Evolutionary conservation across 345 rosid species (phyloP).

Genomic region (Moricandia arvensis): DNA sequence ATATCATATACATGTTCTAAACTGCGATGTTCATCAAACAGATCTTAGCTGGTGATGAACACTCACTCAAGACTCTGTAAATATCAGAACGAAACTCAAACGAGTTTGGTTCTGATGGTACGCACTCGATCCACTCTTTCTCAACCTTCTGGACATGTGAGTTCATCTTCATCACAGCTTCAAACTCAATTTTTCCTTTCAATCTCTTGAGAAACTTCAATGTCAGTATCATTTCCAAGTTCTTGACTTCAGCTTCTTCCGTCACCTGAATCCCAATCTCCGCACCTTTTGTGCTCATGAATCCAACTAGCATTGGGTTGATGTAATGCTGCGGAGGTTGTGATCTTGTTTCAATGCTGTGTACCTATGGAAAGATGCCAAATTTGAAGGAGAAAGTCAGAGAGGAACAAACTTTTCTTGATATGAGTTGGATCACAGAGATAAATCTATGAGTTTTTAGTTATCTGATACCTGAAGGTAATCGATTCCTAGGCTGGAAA

Average conservation of each 20-base stretch:
- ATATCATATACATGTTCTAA: neutral
- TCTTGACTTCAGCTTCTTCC: constrained; percentile 36
- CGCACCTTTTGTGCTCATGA: constrained; percentile 41
- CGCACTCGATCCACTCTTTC: constrained; percentile 61
- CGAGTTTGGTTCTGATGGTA: constrained; percentile 64
- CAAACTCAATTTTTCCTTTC: constrained; percentile 48
- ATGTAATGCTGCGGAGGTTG: constrained; percentile 12
- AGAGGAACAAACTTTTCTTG: neutral
- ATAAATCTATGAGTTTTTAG: neutral
- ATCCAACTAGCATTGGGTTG: constrained; percentile 54
- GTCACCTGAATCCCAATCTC: constrained; percentile 58
- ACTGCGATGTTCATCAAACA: constrained; percentile 56
- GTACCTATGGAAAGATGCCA: constrained; percentile 47
- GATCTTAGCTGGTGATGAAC: constrained; percentile 49
- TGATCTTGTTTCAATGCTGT: constrained; percentile 27
- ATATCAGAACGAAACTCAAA: constrained; percentile 55
- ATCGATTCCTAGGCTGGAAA: constrained; percentile 55
- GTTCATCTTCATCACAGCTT: constrained; percentile 38
- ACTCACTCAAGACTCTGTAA: constrained; percentile 46
- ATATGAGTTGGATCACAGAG: neutral
- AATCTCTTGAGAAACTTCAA: constrained; percentile 44
- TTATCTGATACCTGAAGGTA: constrained; percentile 60
- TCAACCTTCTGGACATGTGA: constrained; percentile 57
- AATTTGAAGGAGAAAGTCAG: constrained; percentile 3
- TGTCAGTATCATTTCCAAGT: constrained; percentile 50